These are phyloP conservation scores for Stygiomarasmius scandens DNA, from an alignment of 1,284 basidiomycete genomes.

Conservation along the genomic window DNA sequence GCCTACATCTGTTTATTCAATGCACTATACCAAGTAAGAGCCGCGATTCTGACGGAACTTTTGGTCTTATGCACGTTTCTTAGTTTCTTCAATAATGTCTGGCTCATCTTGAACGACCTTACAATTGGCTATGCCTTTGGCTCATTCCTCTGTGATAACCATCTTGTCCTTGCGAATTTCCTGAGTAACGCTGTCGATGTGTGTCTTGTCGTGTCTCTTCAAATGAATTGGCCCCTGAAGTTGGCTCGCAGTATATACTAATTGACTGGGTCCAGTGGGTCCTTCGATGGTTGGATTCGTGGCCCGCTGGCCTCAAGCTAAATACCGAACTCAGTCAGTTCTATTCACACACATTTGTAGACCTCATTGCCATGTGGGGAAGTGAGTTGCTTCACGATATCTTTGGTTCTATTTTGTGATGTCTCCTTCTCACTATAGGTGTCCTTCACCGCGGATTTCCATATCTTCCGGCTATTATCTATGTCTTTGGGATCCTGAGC, in stretches of 20 bases:
- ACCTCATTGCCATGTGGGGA: conserved; percentile 67
- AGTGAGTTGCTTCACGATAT: conserved; percentile 44
- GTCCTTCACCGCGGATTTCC: conserved; percentile 40
- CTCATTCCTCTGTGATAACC: conserved; percentile 69
- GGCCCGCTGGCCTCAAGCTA: conserved; percentile 96
- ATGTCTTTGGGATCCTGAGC: conserved; percentile 56
- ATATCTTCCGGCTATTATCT: conserved; percentile 50
- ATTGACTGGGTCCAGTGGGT: conserved; percentile 54
- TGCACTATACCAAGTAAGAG: conserved; percentile 63
- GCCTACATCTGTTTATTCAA: conserved; percentile 38
- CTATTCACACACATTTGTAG: conserved; percentile 73
- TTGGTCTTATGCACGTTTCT: conserved; percentile 13
- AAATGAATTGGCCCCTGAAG: background rate
- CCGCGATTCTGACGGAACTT: conserved; percentile 2
- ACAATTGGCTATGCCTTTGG: conserved; percentile 79
- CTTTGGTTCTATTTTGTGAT: background rate
- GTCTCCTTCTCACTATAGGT: conserved; percentile 26
- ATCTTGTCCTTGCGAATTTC: conserved; percentile 39
- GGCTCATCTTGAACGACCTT: conserved; percentile 90
- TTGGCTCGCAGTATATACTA: conserved; percentile 40
- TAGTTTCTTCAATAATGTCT: conserved; percentile 90
- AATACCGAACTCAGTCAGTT: conserved; percentile 91
- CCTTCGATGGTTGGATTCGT: conserved; percentile 87
- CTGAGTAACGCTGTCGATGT: conserved; percentile 49
- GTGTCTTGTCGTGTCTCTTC: conserved; percentile 6